phyloP scores from a whole-genome alignment of 1,139 yeast species.

The Yamadazyma siamensis region DNA sequence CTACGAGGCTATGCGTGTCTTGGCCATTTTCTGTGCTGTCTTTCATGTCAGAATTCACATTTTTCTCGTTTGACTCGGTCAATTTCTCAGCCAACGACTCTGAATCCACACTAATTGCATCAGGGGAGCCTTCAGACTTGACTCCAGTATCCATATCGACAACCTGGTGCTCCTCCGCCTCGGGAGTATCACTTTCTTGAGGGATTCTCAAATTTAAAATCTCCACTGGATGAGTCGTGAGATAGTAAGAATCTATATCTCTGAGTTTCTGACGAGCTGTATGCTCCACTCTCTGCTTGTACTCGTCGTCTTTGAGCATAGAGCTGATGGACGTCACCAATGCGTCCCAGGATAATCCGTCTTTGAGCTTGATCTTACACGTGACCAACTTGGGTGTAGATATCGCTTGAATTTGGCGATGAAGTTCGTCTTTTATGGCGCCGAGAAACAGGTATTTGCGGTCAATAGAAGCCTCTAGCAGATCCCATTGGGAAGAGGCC shows the following conservation, averaged over 20 bases:
- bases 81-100: neutral
- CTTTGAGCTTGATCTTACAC: constrained; percentile 8
- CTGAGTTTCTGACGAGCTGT: constrained; percentile 33
- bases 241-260: constrained; percentile 47
- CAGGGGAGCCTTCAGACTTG: neutral
- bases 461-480: constrained; percentile 5
- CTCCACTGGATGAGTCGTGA: constrained; percentile 49
- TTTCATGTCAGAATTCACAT: neutral
- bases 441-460: constrained; percentile 23
- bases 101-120: neutral
- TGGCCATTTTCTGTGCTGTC: neutral
- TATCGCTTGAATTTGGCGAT: constrained; percentile 15
- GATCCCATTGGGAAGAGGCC: neutral
- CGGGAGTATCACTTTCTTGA: no score
- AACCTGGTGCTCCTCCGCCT: constrained; percentile 1
- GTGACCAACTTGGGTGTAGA: neutral
- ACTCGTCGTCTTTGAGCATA: constrained; percentile 26
- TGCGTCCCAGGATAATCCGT: constrained; percentile 24
- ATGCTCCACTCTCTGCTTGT: constrained; percentile 30
- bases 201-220: constrained; percentile 12
- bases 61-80: neutral
- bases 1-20: no score
- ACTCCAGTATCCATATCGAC: constrained; percentile 3
- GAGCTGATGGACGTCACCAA: constrained; percentile 25
- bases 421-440: constrained; percentile 29